Conservation (phyloP, 139 green algal species). For the Coelastrella sp. region DNA sequence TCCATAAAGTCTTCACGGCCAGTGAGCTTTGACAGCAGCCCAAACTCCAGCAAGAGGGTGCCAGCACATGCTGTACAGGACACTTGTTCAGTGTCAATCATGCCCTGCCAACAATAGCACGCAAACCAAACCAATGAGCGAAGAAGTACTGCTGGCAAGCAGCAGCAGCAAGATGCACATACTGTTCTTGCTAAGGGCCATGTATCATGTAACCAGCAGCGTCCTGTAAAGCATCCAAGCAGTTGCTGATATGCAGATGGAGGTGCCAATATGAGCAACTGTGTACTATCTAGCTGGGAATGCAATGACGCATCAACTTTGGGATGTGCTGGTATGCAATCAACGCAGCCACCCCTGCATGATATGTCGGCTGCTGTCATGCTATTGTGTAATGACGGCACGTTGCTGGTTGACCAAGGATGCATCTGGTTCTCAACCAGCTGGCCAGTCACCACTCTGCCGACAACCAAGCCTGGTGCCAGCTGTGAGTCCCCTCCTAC, state of each 20-base stretch:
- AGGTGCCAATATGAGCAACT: too few relatives aligned
- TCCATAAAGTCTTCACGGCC: slow-evolving; percentile 52
- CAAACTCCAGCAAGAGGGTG: slow-evolving; percentile 92
- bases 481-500: slow-evolving; percentile 37
- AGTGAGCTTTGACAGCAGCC: slow-evolving; percentile 75
- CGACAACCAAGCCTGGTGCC: too few relatives aligned
- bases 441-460: not conserved
- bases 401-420: too few relatives aligned
- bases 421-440: not conserved
- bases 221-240: too few relatives aligned
- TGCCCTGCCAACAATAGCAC: not conserved
- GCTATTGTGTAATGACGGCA: too few relatives aligned
- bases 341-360: not conserved
- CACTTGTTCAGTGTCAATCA: slow-evolving; percentile 64
- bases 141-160: not conserved
- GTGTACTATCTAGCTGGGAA: too few relatives aligned
- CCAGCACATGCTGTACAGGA: slow-evolving; percentile 91
- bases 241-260: too few relatives aligned
- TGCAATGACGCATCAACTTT: too few relatives aligned
- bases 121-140: not conserved
- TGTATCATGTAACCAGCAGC: too few relatives aligned
- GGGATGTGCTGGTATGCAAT: too few relatives aligned
- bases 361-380: not conserved
- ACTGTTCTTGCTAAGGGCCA: not conserved
- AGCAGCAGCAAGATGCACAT: not conserved